Evolutionary conservation across 2,329 filamentous ascomycete genomes (phyloP).

Genomic region (Cladosporium cucumerinum): DNA sequence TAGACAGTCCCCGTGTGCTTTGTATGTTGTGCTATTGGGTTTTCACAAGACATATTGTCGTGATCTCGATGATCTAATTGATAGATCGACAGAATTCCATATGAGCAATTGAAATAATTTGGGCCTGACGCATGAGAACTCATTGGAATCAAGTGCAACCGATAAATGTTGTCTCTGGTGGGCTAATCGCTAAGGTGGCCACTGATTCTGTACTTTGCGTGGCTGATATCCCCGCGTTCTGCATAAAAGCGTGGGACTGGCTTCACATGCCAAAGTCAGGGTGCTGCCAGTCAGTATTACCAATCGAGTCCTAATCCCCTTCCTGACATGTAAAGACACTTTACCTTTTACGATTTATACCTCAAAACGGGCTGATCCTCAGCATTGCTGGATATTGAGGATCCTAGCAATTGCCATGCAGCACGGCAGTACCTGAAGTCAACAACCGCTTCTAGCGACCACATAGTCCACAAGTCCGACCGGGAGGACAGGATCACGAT

Average conservation of each 20-base stretch:
- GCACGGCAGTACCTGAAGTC: neutral
- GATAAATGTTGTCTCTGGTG: neutral
- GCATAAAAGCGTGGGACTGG: conserved; percentile 3
- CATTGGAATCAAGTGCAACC: neutral
- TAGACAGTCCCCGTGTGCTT: neutral
- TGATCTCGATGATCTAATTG: neutral
- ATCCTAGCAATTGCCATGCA: neutral
- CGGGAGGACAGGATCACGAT: neutral
- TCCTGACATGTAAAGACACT: neutral
- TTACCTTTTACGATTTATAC: neutral
- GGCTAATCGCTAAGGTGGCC: neutral
- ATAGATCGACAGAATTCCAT: neutral
- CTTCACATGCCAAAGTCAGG: conserved; percentile 9
- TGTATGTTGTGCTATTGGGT: neutral
- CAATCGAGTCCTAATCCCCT: neutral
- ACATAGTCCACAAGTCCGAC: neutral
- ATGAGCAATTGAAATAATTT: no score
- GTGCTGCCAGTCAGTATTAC: neutral
- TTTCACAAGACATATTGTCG: neutral
- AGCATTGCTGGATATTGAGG: neutral
- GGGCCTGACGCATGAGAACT: neutral
- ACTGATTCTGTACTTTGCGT: neutral
- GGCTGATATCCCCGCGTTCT: neutral
- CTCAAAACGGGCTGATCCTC: neutral
- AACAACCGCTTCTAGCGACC: neutral